Base-by-base conservation (phyloP, 768 basidiomycete species). In the Cystofilobasidium bisporidii region DNA sequence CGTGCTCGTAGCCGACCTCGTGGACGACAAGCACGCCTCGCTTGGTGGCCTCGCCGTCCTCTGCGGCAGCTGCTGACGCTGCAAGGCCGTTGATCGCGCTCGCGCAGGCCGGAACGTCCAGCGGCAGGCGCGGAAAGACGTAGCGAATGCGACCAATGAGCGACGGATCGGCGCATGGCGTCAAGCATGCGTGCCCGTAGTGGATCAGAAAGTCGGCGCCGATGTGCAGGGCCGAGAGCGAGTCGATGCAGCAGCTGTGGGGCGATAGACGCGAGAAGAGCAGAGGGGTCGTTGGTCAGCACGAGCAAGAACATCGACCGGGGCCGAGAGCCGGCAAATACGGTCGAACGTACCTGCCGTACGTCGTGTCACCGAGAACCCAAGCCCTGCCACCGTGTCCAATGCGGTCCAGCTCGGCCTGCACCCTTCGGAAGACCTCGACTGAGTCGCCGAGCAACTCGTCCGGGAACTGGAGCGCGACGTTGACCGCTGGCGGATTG, bases 331-430 rank as follows among this genome's bases (percentile, higher is more conserved):
- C 20, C 43, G 8, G 43, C 14, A 48, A 22, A 47, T 47, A 47
- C 45, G 40, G 9, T 41, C 47, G 41, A 32, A 67, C 84, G 55
- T 79, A 85, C 93, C 89, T 93, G 78, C 93, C 96, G 77, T 97
- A 97, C 5, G 93, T 94, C 26, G 93, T 97, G 77, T 99, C 94
- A 17, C 93, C 94, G n/a, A 97, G 81, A 6, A 96, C 87, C 75
- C 94, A 28, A 90, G 87, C 61, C 79, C 79, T 36, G 71, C 76
- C 26, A 76, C 76, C 22, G 61, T 61, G 55, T 81, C 79, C 28
- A 85, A 74, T 64, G 73, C 76, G 1, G 74, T 74, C 67, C 22
- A 63, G 58, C 38, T 47, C 43, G 11, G 26, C 57, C 60, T 69
- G 68, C 8, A 99, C 81, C 5, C 78, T 74, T 45, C 83, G 81